phyloP scores from a whole-genome alignment of 495 filamentous ascomycete species.

The Aspergillus biplanus region DNA sequence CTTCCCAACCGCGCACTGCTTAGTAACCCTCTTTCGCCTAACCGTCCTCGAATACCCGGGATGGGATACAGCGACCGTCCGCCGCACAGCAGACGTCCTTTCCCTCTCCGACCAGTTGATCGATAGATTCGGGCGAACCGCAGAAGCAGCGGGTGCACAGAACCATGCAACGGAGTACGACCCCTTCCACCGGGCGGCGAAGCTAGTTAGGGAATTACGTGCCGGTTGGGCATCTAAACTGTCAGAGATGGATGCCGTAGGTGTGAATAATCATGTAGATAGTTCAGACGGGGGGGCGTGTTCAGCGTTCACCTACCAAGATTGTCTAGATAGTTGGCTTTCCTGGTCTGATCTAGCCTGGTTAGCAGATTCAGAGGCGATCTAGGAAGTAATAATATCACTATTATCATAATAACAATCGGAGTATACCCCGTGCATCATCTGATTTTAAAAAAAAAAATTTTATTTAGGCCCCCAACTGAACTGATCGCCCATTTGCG shows the following conservation, averaged over 20 bases:
- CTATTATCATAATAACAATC: not conserved
- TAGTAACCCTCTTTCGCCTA: slow-evolving; percentile 21
- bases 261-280: not conserved
- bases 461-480: not conserved
- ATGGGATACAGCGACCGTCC: slow-evolving; percentile 22
- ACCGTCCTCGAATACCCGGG: slow-evolving; percentile 27
- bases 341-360: not conserved
- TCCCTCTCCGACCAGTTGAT: slow-evolving; percentile 5
- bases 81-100: slow-evolving; percentile 17
- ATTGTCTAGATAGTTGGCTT: not conserved
- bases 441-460: no score
- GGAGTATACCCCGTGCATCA: not conserved
- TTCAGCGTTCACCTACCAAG: not conserved
- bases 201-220: not conserved
- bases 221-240: not conserved
- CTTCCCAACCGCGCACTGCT: slow-evolving; percentile 20
- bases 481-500: not conserved
- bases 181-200: slow-evolving; percentile 3
- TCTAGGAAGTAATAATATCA: not conserved
- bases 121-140: not conserved
- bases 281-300: not conserved
- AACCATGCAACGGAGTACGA: not conserved
- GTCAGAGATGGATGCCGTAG: not conserved
- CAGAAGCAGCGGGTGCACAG: not conserved
- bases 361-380: not conserved